These are phyloP conservation scores for Ascochyta fabae DNA, from an alignment of 2,329 filamentous ascomycete genomes.

Conservation along the genomic window DNA sequence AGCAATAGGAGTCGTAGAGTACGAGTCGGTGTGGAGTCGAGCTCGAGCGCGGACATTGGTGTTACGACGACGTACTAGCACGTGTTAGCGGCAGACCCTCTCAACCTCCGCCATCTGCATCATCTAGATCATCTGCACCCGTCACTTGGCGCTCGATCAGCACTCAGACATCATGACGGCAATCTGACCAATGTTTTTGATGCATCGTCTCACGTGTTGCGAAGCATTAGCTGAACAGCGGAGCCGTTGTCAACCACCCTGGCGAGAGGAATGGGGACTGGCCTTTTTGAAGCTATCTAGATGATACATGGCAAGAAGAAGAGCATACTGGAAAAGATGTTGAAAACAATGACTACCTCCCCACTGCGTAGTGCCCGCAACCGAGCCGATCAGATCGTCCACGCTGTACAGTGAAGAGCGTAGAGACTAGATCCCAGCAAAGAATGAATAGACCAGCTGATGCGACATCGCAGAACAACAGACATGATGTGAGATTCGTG, in stretches of 20 bases:
- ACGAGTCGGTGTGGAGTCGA: constrained; percentile 21
- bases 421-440: constrained; percentile 22
- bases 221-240: constrained; percentile 16
- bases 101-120: constrained; percentile 12
- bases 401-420: constrained; percentile 34
- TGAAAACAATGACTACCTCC: constrained; percentile 5
- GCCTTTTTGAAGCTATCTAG: constrained; percentile 41
- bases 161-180: constrained; percentile 20
- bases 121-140: constrained; percentile 11
- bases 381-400: constrained; percentile 22
- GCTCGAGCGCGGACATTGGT: constrained; percentile 28
- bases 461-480: constrained; percentile 39
- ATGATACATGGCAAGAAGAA: constrained; percentile 39
- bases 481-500: constrained; percentile 43
- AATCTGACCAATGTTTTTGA: constrained; percentile 5
- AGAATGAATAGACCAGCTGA: constrained; percentile 26
- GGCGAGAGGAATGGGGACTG: constrained; percentile 28
- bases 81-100: constrained; percentile 27
- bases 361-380: constrained; percentile 23
- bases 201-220: background rate
- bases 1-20: constrained; percentile 17
- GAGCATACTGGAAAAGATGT: constrained; percentile 21
- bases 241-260: constrained; percentile 29
- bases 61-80: constrained; percentile 41
- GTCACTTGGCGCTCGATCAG: constrained; percentile 15